These are phyloP conservation scores for Neofusicoccum sp. DNA, from an alignment of 2,329 filamentous ascomycete genomes.

Conservation along the genomic window DNA sequence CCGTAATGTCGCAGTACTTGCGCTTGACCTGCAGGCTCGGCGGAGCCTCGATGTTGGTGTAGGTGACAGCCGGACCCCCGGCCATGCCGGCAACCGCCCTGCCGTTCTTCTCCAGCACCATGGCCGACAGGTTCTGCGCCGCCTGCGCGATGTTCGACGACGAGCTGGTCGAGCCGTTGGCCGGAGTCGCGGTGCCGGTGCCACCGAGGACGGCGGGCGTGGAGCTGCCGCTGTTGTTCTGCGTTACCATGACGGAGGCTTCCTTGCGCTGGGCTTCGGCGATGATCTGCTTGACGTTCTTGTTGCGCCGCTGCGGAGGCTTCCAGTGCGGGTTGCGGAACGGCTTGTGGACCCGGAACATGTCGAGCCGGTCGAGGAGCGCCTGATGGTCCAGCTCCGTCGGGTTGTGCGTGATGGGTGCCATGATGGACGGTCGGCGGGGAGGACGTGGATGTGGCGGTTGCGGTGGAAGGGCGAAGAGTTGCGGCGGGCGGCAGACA, in stretches of 20 bases:
- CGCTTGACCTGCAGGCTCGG: conserved; percentile 77
- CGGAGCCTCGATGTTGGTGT: conserved; percentile 94
- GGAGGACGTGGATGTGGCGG: not conserved
- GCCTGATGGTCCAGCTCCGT: conserved; percentile 77
- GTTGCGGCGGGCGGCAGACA: not conserved
- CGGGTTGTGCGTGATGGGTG: conserved; percentile 65
- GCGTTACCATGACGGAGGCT: conserved; percentile 81
- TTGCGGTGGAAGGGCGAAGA: not conserved
- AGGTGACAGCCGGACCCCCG: conserved; percentile 70
- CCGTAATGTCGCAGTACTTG: conserved; percentile 95
- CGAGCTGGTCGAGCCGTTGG: conserved; percentile 70
- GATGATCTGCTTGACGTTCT: conserved; percentile 96
- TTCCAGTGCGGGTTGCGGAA: conserved; percentile 92
- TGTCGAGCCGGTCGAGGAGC: conserved; percentile 88
- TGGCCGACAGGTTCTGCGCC: conserved; percentile 77
- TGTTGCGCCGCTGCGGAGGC: conserved; percentile 92
- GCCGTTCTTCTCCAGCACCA: conserved; percentile 79
- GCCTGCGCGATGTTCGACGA: conserved; percentile 77
- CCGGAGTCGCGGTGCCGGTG: conserved; percentile 39
- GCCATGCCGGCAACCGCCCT: conserved; percentile 19
- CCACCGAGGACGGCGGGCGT: conserved; percentile 51
- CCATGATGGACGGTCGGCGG: conserved; percentile 40
- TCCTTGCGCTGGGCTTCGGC: conserved; percentile 85
- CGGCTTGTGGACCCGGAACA: conserved; percentile 78
- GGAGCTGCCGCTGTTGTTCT: conserved; percentile 75